Evolutionary conservation across 1,284 basidiomycete species (phyloP), one percentile per base, ranked within the genome.

Genomic region (Pseudozyma thailandica): DNA sequence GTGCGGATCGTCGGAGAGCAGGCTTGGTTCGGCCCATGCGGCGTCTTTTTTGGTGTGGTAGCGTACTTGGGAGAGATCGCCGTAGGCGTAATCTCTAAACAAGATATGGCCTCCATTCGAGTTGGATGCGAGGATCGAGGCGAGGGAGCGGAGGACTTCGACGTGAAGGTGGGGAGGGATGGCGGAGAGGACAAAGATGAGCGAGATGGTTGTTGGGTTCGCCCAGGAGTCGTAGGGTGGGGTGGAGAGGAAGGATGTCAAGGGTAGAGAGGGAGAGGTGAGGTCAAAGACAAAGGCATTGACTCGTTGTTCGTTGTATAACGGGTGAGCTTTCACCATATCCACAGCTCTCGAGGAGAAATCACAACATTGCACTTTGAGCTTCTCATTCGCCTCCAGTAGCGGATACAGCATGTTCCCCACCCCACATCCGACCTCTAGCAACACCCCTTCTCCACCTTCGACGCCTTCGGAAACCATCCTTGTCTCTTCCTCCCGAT

Each of bases 241-340:
- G 3, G 7, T 37, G 12, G 16, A 38, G 25, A 35, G 48, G 15
- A n/a, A 47, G 9, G 49, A 61, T 16, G 41, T 41, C 4, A 65
- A 47, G 18, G 53, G 18, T 9, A 30, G 52, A 21, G 35, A 15
- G 20, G 52, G 26, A 15, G 56, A 28, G 13, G 75, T 69, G 13
- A 84, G 68, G 56, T 84, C 83, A 52, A 77, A 77, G 9, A 84
- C 81, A 47, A 84, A 84, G 9, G 83, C 75, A 45, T 84, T 74
- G 6, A 83, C 72, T 3, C 78, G 59, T 1, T 50, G 39, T 0
- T 64, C 18, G 26, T 72, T 52, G 66, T 78, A 80, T 0, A 26
- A 18, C 0, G 81, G 70, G 48, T 84, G 81, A 3, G 37, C 12
- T 51, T 72, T 58, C n/a, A 82, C 78, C 35, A 81, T 52, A 8